phyloP scores from a whole-genome alignment of 176 grass and related monocot genomes.

The Poa pratensis region DNA sequence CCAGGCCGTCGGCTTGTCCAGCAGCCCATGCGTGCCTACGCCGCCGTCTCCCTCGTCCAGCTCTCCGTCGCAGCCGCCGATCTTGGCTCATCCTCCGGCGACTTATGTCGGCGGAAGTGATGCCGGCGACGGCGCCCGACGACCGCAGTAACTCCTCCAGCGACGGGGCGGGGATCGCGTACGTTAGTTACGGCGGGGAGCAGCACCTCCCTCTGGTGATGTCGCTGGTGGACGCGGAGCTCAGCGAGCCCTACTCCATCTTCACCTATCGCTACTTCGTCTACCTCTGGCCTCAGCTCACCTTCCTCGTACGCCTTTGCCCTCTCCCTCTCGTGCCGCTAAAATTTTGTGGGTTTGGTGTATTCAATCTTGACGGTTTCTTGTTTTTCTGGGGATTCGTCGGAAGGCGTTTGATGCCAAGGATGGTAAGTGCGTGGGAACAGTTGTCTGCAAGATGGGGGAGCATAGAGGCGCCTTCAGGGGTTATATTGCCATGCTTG shows the following conservation, averaged over 20 bases:
- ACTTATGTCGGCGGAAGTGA: slow-evolving; percentile 10
- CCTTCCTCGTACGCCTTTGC: slow-evolving; percentile 65
- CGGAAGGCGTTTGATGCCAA: slow-evolving; percentile 51
- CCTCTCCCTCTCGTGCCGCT: neutral
- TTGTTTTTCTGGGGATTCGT: neutral
- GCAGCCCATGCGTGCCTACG: neutral
- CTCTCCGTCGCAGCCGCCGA: neutral
- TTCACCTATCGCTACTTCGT: slow-evolving; percentile 99
- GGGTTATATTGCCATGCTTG: slow-evolving; percentile 96
- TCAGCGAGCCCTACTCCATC: slow-evolving; percentile 99
- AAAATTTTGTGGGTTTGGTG: slow-evolving; percentile 6
- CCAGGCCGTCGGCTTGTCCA: neutral
- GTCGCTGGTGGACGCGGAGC: slow-evolving; percentile 91
- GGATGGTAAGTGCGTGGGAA: slow-evolving; percentile 84
- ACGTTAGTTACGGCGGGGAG: slow-evolving; percentile 93
- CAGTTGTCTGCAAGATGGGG: slow-evolving; percentile 96
- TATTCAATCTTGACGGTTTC: slow-evolving; percentile 5
- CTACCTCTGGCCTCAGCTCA: slow-evolving; percentile 95
- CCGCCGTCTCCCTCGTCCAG: neutral
- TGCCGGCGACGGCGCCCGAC: slow-evolving; percentile 28
- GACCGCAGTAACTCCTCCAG: neutral
- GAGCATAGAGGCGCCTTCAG: slow-evolving; percentile 75
- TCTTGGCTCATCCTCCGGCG: neutral
- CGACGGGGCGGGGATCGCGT: slow-evolving; percentile 51
- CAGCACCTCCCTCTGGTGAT: slow-evolving; percentile 91